A percentile compares a stretch with the other conserved stretches of the same genome.
Evolutionary conservation across 1,139 yeast species (phyloP).

Genomic region (Yamadazyma triangularis): DNA sequence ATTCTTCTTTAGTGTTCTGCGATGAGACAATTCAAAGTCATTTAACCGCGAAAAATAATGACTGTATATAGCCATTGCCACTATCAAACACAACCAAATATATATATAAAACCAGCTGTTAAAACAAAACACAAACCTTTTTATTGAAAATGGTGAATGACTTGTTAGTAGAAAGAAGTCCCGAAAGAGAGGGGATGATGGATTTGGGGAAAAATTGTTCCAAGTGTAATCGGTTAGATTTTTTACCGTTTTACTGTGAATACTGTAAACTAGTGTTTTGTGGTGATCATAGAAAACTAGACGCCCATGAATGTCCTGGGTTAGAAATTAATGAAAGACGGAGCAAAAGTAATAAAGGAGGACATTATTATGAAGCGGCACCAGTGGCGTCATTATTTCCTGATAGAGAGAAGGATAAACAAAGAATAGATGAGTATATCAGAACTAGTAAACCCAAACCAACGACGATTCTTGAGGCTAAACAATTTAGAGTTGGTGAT

Average conservation of each 20-base stretch:
- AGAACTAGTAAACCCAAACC: conserved; percentile 18
- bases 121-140: not conserved
- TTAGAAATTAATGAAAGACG: conserved; percentile 10
- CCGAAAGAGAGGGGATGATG: conserved; percentile 46
- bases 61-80: conserved; percentile 10
- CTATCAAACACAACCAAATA: not conserved
- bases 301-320: conserved; percentile 43
- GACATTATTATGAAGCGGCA: conserved; percentile 15
- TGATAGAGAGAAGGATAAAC: conserved; percentile 39
- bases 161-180: conserved; percentile 8
- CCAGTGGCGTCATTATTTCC: conserved; percentile 52
- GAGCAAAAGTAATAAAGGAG: conserved; percentile 5
- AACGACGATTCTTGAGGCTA: conserved; percentile 20
- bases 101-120: not conserved
- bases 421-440: conserved; percentile 35
- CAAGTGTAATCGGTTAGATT: conserved; percentile 61
- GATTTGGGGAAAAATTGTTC: conserved; percentile 69
- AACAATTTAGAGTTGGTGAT: conserved; percentile 27
- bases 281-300: conserved; percentile 49
- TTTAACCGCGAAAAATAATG: no score
- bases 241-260: conserved; percentile 64
- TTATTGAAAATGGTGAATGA: conserved; percentile 6
- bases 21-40: no score
- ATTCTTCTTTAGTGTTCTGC: no score
- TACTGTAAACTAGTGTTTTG: conserved; percentile 56